A percentile compares a stretch with the other conserved stretches of the same genome.
These are phyloP conservation scores for Taxawa tesnikishii DNA, from an alignment of 2,329 filamentous ascomycete species.

Conservation along the genomic window DNA sequence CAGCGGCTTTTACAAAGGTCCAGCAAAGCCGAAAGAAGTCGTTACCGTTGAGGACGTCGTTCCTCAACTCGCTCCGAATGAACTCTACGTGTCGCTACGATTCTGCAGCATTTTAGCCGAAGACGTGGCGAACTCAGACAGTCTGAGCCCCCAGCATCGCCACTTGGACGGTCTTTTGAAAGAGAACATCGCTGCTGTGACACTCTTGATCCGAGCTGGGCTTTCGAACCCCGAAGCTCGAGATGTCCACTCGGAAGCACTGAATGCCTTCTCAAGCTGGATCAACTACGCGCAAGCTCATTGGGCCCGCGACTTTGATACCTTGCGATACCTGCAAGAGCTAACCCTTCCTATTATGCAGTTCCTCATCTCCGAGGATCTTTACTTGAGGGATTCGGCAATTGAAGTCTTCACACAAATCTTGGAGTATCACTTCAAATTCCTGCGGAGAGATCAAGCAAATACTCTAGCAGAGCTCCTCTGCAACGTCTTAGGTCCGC, in stretches of 20 bases:
- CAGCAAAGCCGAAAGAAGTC: too few relatives aligned
- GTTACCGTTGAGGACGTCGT: too few relatives aligned
- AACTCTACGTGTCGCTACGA: constrained; percentile 2
- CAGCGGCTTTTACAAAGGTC: too few relatives aligned
- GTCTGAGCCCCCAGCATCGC: constrained; percentile 2
- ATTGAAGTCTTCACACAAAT: constrained; percentile 54
- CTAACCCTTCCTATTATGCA: constrained; percentile 49
- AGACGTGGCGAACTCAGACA: constrained; percentile 2
- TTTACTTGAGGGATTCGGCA: constrained; percentile 46
- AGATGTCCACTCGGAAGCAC: constrained; percentile 14
- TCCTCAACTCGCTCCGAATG: neutral
- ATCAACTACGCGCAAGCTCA: constrained; percentile 58
- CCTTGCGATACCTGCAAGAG: constrained; percentile 47
- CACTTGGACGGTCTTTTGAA: constrained; percentile 4
- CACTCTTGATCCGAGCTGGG: constrained; percentile 1
- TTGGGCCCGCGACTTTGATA: constrained; percentile 43
- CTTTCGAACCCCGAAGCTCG: neutral
- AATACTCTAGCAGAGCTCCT: constrained; percentile 47
- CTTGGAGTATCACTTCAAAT: constrained; percentile 50
- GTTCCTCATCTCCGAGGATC: constrained; percentile 45
- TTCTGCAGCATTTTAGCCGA: constrained; percentile 5
- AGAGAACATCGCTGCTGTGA: constrained; percentile 3
- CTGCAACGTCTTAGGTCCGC: constrained; percentile 44
- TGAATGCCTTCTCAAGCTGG: constrained; percentile 42
- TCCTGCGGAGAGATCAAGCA: constrained; percentile 49